A percentile compares a stretch with the other conserved stretches of the same genome.
These are phyloP conservation scores for Physocladia obscura DNA, from an alignment of 192 early-diverging fungal species.

Conservation along the genomic window DNA sequence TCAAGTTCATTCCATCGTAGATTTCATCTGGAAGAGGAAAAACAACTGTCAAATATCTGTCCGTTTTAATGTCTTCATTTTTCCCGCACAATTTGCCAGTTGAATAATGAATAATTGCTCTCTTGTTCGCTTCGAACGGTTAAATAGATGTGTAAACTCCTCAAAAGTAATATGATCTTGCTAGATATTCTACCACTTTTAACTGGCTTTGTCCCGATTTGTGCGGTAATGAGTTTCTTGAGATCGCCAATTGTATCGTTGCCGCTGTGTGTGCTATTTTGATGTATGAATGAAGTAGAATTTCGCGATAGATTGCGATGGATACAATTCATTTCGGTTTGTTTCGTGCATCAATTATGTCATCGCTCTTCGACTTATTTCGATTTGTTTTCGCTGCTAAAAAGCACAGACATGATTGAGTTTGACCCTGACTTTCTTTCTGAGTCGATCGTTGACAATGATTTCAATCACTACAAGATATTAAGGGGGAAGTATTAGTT, in stretches of 20 bases:
- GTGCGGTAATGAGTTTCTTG: constrained; percentile 83
- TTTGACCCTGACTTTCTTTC: constrained; percentile 87
- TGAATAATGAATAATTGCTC: background rate
- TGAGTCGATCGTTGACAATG: constrained; percentile 81
- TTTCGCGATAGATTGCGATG: too few relatives aligned
- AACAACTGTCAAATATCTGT: background rate
- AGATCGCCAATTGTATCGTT: constrained; percentile 82
- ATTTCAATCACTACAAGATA: constrained; percentile 65
- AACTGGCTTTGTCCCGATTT: constrained; percentile 82
- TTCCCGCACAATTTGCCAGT: too few relatives aligned
- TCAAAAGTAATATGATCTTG: constrained; percentile 89
- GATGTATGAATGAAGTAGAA: too few relatives aligned
- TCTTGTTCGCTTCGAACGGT: background rate
- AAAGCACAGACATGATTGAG: constrained; percentile 61
- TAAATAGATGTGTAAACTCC: constrained; percentile 60
- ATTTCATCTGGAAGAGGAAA: constrained; percentile 63
- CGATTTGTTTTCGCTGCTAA: too few relatives aligned
- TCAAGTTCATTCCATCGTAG: constrained; percentile 84
- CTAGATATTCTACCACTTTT: constrained; percentile 85
- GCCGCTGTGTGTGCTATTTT: too few relatives aligned
- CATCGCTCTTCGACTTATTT: too few relatives aligned
- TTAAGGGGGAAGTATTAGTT: too few relatives aligned
- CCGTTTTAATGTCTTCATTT: too few relatives aligned
- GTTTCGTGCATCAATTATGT: too few relatives aligned
- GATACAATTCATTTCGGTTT: too few relatives aligned